Conservation (phyloP, 495 filamentous ascomycete species). For the Penicillium flavigenum region DNA sequence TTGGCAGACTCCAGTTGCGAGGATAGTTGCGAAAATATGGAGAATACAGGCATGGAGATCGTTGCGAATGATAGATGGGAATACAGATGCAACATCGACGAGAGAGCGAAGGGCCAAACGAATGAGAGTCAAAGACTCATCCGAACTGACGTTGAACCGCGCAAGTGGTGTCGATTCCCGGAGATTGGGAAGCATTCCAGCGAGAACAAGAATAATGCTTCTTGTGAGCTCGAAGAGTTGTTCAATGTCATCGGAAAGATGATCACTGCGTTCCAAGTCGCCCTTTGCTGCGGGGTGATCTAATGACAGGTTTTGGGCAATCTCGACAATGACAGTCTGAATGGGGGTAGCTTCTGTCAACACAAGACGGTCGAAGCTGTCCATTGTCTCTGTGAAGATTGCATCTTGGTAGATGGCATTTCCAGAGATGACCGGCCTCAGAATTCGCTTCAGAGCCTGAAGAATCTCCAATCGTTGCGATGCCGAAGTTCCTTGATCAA, state of each 20-base stretch:
- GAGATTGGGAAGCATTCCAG: slow-evolving; percentile 82
- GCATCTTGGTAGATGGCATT: slow-evolving; percentile 94
- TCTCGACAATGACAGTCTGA: slow-evolving; percentile 90
- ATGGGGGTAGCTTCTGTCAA: slow-evolving; percentile 86
- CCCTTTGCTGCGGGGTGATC: slow-evolving; percentile 85
- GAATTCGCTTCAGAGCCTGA: slow-evolving; percentile 88
- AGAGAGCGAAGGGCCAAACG: slow-evolving; percentile 78
- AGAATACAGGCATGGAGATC: slow-evolving; percentile 96
- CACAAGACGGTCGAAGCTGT: slow-evolving; percentile 87
- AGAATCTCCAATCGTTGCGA: slow-evolving; percentile 88
- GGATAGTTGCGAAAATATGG: slow-evolving; percentile 92
- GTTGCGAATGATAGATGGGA: slow-evolving; percentile 92
- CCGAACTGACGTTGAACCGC: slow-evolving; percentile 57
- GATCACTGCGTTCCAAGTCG: slow-evolving; percentile 62
- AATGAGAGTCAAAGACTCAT: slow-evolving; percentile 82
- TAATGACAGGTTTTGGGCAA: slow-evolving; percentile 83
- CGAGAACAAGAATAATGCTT: slow-evolving; percentile 90
- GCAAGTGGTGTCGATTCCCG: slow-evolving; percentile 69
- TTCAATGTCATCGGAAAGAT: slow-evolving; percentile 93
- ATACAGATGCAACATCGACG: slow-evolving; percentile 90
- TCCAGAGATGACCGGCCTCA: slow-evolving; percentile 91
- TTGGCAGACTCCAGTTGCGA: slow-evolving; percentile 84
- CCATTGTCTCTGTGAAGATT: slow-evolving; percentile 97
- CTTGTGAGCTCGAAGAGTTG: slow-evolving; percentile 95
- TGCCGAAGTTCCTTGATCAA: slow-evolving; percentile 69